phyloP scores from a whole-genome alignment of 441 rosid species.

The Biscutella laevigata region DNA sequence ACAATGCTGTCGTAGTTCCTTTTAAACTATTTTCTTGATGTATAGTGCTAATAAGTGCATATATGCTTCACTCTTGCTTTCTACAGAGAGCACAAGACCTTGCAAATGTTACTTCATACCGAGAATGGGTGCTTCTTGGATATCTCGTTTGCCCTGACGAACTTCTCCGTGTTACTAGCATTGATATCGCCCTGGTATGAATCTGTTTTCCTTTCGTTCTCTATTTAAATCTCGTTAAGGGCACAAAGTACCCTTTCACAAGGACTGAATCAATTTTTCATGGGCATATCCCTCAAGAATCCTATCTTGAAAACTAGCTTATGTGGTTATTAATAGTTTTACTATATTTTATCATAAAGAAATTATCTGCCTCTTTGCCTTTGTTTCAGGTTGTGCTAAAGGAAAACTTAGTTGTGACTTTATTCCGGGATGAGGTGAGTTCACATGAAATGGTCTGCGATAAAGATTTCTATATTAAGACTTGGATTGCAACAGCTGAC shows the following conservation, averaged over 20 bases:
- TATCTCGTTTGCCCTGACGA: conserved; percentile 99
- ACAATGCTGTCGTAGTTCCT: not conserved
- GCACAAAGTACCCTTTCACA: too few species aligned
- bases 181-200: conserved; percentile 89
- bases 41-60: conserved; percentile 15
- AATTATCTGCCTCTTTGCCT: not conserved
- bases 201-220: conserved; percentile 13
- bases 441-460: conserved; percentile 10
- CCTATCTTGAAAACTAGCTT: not conserved
- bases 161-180: conserved; percentile 98
- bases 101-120: conserved; percentile 93
- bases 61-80: conserved; percentile 19
- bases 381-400: conserved; percentile 74
- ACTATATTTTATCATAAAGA: not conserved
- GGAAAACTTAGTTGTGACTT: conserved; percentile 78
- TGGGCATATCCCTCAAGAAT: not conserved
- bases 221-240: conserved; percentile 1
- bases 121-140: conserved; percentile 98
- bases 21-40: not conserved
- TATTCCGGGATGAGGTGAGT: conserved; percentile 95
- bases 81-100: conserved; percentile 98
- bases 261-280: too few species aligned
- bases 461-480: conserved; percentile 1
- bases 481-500: conserved; percentile 26
- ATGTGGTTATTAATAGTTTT: not conserved